Conservation (phyloP, 1,284 basidiomycete genomes). For the Apiotrichum gamsii region DNA sequence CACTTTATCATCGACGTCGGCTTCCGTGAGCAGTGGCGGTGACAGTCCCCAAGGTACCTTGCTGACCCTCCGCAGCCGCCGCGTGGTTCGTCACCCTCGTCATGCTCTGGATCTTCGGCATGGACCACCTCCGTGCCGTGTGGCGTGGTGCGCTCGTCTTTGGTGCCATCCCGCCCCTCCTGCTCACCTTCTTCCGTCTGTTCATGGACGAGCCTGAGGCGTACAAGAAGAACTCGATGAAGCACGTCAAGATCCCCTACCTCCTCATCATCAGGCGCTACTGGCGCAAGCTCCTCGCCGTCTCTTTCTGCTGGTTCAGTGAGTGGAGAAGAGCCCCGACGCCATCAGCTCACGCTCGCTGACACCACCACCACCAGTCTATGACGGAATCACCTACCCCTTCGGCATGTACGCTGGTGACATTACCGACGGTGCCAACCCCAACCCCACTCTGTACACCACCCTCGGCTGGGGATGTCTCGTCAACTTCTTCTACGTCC, state of each 20-base stretch:
- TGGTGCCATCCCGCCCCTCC: slow-evolving; percentile 71
- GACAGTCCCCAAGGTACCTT: slow-evolving; percentile 51
- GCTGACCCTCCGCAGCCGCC: slow-evolving; percentile 47
- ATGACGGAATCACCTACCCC: slow-evolving; percentile 51
- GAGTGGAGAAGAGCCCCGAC: no score
- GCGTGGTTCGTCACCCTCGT: slow-evolving; percentile 73
- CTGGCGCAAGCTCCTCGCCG: slow-evolving; percentile 23
- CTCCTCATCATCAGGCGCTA: slow-evolving; percentile 72
- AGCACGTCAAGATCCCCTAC: slow-evolving; percentile 56
- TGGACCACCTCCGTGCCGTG: slow-evolving; percentile 70
- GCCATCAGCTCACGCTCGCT: no score
- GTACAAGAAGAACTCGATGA: slow-evolving; percentile 57
- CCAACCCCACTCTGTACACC: slow-evolving; percentile 28
- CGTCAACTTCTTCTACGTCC: slow-evolving; percentile 50
- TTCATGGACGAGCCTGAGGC: slow-evolving; percentile 66
- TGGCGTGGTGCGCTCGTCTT: slow-evolving; percentile 88
- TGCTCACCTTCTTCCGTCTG: slow-evolving; percentile 76
- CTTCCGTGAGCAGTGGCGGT: slow-evolving; percentile 52
- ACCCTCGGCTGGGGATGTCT: slow-evolving; percentile 44
- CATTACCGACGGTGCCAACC: slow-evolving; percentile 31
- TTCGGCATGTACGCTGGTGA: slow-evolving; percentile 79
- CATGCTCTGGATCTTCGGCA: slow-evolving; percentile 77
- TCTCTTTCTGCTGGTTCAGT: slow-evolving; percentile 56
- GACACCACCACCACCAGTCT: no score
- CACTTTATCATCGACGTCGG: slow-evolving; percentile 84